phyloP scores from a whole-genome alignment of 139 green algal genomes.

The Picocystis salinarum region DNA sequence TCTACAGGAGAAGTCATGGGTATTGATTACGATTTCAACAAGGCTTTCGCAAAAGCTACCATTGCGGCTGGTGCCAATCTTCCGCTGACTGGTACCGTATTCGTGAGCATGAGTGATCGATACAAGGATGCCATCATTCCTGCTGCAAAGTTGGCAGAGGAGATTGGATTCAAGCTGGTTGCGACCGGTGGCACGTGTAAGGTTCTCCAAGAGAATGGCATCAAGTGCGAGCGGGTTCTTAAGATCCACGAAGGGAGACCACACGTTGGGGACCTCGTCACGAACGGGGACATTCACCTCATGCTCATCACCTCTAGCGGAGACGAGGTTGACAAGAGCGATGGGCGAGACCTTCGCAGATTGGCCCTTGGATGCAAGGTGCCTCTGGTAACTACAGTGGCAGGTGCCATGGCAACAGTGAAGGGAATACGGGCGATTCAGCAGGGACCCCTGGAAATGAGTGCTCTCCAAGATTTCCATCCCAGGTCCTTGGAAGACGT shows the following conservation, averaged over 20 bases:
- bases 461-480: constrained; percentile 56
- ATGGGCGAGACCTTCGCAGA: constrained; percentile 82
- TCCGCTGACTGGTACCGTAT: constrained; percentile 56
- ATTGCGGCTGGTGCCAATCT: constrained; percentile 77
- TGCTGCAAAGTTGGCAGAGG: constrained; percentile 55
- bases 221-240: constrained; percentile 49
- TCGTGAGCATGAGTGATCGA: constrained; percentile 84
- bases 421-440: constrained; percentile 62
- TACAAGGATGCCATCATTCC: constrained; percentile 60
- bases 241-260: constrained; percentile 96
- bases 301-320: constrained; percentile 81
- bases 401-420: constrained; percentile 60
- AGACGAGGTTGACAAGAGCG: constrained; percentile 67
- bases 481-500: too few relatives aligned
- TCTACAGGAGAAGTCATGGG: constrained; percentile 94
- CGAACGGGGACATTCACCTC: constrained; percentile 35
- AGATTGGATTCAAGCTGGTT: constrained; percentile 72
- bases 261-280: constrained; percentile 35
- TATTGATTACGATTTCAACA: constrained; percentile 67
- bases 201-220: constrained; percentile 27
- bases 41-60: constrained; percentile 90
- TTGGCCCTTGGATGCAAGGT: constrained; percentile 59
- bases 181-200: constrained; percentile 68
- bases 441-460: constrained; percentile 49
- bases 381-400: constrained; percentile 87